A percentile compares a stretch with the other conserved stretches of the same genome.
Evolutionary conservation across 2,329 filamentous ascomycete genomes (phyloP).

Genomic region (Xylaria polymorpha): DNA sequence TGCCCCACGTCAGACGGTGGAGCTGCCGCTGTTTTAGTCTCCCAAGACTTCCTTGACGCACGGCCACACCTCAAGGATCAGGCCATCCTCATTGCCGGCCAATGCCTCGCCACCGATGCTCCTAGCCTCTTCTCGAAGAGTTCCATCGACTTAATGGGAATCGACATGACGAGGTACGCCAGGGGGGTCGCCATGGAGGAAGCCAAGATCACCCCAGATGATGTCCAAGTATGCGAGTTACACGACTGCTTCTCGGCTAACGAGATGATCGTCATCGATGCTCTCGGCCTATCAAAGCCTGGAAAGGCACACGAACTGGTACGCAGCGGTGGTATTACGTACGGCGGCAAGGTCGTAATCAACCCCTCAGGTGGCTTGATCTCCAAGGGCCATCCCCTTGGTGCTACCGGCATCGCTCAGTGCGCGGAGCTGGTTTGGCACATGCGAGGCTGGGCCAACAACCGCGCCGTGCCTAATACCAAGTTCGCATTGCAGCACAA

Average conservation of each 20-base stretch:
- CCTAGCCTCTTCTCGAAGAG: slow-evolving; percentile 81
- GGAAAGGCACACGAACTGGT: slow-evolving; percentile 95
- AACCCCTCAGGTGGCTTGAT: slow-evolving; percentile 96
- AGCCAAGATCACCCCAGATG: slow-evolving; percentile 73
- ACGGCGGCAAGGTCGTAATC: slow-evolving; percentile 84
- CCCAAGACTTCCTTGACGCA: slow-evolving; percentile 86
- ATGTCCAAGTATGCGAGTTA: slow-evolving; percentile 87
- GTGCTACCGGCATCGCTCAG: slow-evolving; percentile 93
- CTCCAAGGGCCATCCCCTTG: slow-evolving; percentile 94
- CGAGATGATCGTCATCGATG: slow-evolving; percentile 91
- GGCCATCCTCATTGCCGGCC: slow-evolving; percentile 90
- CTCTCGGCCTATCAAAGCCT: slow-evolving; percentile 78
- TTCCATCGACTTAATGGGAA: slow-evolving; percentile 90
- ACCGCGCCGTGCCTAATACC: slow-evolving; percentile 77
- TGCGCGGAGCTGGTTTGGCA: slow-evolving; percentile 97
- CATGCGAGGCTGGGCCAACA: slow-evolving; percentile 94
- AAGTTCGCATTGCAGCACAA: slow-evolving; percentile 89
- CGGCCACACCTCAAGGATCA: slow-evolving; percentile 83
- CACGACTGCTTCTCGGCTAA: slow-evolving; percentile 98
- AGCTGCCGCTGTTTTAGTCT: slow-evolving; percentile 89
- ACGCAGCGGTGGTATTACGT: slow-evolving; percentile 87
- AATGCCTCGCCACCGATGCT: slow-evolving; percentile 86
- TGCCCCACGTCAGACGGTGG: slow-evolving; percentile 95
- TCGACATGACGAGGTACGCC: slow-evolving; percentile 82
- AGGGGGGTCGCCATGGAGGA: slow-evolving; percentile 77